Evolutionary conservation across 305 asterid genomes (phyloP), one percentile per base, ranked within the genome.

Genomic region (Fraxinus ornus): DNA sequence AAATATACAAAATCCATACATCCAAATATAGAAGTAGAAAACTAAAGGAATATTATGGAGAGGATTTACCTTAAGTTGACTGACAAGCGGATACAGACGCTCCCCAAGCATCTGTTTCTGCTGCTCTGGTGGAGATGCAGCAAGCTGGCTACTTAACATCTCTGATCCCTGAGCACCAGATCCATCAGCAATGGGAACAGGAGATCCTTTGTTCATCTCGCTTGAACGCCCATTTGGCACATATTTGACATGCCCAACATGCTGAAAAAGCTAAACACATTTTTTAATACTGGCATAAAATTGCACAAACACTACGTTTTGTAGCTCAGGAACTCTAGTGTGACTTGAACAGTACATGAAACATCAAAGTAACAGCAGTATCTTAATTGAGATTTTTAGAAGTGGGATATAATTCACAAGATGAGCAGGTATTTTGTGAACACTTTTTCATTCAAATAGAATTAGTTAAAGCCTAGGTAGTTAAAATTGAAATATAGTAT

Each of bases 101-200:
- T 91, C 96, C 77, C 98, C 97, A 12, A 95, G 86, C 60, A 95
- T 93, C 73, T 88, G 92, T 87, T 95, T 95, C 89, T 91, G 97
- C 85, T 87, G 81, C 86, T 91, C 92, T 7, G 93, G 94, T 75
- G 94, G 85, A 76, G 95, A 89, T 44, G 91, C 90, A 75, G 94
- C 87, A 73, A 95, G 95, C 92, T 87, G 81, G 86, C 88, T 90
- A 79, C 96, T 90, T 71, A 91, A 83, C 92, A 86, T 93, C 81
- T 91, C 89, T 1, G 92, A 60, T 64, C 92, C 91, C 84, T 88
- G 92, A 75, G 80, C 88, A 79, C 86, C 86, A 17, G 84, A 75
- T 83, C 89, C 90, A 83, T 78, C 78, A 75, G 80, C 83, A 81
- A 41, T 68, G 52, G 86, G 57, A 15, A 80, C 82, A 41, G 75